Conservation (phyloP, 169 alveolate genomes). For the Plasmodium malariae region DNA sequence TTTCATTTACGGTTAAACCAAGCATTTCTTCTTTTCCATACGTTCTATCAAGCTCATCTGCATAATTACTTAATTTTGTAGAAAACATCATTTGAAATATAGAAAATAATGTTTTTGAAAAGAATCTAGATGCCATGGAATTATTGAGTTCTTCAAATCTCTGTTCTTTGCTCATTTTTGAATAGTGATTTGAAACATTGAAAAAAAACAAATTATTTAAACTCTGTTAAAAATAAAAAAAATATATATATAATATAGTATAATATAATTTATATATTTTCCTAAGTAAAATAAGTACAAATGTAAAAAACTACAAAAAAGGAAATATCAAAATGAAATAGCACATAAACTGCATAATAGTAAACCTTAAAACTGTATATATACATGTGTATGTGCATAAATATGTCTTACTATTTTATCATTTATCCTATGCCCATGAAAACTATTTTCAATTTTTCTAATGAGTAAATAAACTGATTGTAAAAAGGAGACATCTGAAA, state of each 20-base stretch:
- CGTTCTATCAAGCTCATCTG: slow-evolving; percentile 9
- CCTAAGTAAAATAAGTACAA: background rate
- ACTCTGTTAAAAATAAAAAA: slow-evolving; percentile 16
- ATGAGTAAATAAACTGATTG: slow-evolving; percentile 25
- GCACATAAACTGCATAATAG: background rate
- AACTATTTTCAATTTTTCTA: slow-evolving; percentile 29
- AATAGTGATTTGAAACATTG: slow-evolving; percentile 28
- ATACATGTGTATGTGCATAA: background rate
- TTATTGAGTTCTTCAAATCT: slow-evolving; percentile 17
- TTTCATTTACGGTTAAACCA: background rate
- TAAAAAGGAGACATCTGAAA: slow-evolving; percentile 24
- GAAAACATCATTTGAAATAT: slow-evolving; percentile 25
- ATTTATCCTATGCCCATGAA: slow-evolving; percentile 19
- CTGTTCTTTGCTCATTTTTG: slow-evolving; percentile 36
- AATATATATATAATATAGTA: background rate
- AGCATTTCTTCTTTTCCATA: background rate
- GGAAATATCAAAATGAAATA: background rate
- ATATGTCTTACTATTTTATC: slow-evolving; percentile 29
- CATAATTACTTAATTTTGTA: background rate
- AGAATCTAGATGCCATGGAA: slow-evolving; percentile 44
- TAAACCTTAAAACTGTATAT: background rate
- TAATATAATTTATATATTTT: background rate
- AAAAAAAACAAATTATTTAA: slow-evolving; percentile 15
- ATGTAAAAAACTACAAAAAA: background rate
- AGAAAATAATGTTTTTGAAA: slow-evolving; percentile 20